Base-by-base conservation (phyloP, 2,329 filamentous ascomycete genomes). In the Colletotrichum limetticola region DNA sequence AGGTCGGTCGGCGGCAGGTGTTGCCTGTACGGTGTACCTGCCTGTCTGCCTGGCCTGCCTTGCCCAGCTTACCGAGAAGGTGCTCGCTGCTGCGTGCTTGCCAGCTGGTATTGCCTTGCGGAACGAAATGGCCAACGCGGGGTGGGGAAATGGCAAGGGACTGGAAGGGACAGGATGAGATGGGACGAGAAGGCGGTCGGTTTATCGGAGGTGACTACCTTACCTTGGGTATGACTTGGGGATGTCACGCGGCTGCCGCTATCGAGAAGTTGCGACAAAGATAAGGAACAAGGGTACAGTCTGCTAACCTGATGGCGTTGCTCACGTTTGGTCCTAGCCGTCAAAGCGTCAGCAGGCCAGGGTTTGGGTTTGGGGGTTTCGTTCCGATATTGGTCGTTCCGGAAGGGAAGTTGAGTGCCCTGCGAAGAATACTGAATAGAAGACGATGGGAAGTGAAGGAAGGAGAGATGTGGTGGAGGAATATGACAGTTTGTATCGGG, bases 241-340 rank as follows among this genome's bases (percentile, higher is more conserved):
- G 42, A 68, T 30, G 71, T 71, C 68, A 72, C 68, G 71, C 71
- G 68, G 62, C 12, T 72, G 53, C 63, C 62, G 68, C 71, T 64
- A 68, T 74, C 62, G 53, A 68, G 62, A 60, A 30, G 57, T 58
- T 8, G 71, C 52, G 53, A 28, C 52, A 74, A 35, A 74, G 71
- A 74, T 74, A 74, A 68, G 71, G 42, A 7, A 52, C 58, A 55
- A 58, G 58, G 58, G 68, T 66, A 72, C 63, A 59, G 35, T 37
- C 58, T 72, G 63, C 68, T 74, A 72, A 72, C 66, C 55, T n/a
- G 66, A 52, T 71, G 67, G 71, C 71, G 68, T 53, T 32, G 42
- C 28, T 64, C 66, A 64, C 53, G 59, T 63, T 68, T 56, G 37
- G 37, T 55, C 66, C 28, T 46, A 59, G 37, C 24, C 46, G 63